phyloP scores from a whole-genome alignment of 2,329 filamentous ascomycete species.

The Volutella citrinella region DNA sequence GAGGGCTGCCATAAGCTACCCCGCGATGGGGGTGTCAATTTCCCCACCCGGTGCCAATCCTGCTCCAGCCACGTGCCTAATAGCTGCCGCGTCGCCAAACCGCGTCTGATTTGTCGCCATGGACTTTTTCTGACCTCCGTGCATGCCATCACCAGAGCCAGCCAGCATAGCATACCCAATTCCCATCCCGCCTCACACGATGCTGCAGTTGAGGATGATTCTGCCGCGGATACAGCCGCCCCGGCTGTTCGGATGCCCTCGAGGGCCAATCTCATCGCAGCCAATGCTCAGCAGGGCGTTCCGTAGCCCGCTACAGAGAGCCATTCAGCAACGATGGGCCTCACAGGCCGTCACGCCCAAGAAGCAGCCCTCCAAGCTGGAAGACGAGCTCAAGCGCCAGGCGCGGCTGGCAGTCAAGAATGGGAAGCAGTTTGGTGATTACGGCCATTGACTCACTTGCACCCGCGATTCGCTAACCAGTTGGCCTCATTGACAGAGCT shows the following conservation, averaged over 20 bases:
- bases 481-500: too few relatives aligned
- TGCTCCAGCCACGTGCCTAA: conserved; percentile 1
- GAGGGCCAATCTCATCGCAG: too few relatives aligned
- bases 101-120: too few relatives aligned
- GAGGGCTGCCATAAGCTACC: not conserved
- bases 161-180: conserved; percentile 5
- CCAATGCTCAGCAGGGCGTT: too few relatives aligned
- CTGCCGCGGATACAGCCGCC: conserved; percentile 17
- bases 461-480: too few relatives aligned
- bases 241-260: too few relatives aligned
- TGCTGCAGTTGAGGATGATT: conserved; percentile 19
- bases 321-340: conserved; percentile 26
- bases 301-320: conserved; percentile 20
- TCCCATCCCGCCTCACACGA: conserved; percentile 9
- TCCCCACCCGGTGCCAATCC: conserved; percentile 7
- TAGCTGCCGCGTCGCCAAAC: not conserved
- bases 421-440: conserved; percentile 19
- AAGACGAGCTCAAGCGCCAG: conserved; percentile 26
- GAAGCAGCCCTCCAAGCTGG: conserved; percentile 14
- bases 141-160: conserved; percentile 1
- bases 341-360: conserved; percentile 12
- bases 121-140: too few relatives aligned
- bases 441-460: not conserved
- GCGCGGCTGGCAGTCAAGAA: conserved; percentile 22
- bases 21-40: conserved; percentile 6